phyloP scores from a whole-genome alignment of 2,329 filamentous ascomycete genomes.

The Fusarium nanum region DNA sequence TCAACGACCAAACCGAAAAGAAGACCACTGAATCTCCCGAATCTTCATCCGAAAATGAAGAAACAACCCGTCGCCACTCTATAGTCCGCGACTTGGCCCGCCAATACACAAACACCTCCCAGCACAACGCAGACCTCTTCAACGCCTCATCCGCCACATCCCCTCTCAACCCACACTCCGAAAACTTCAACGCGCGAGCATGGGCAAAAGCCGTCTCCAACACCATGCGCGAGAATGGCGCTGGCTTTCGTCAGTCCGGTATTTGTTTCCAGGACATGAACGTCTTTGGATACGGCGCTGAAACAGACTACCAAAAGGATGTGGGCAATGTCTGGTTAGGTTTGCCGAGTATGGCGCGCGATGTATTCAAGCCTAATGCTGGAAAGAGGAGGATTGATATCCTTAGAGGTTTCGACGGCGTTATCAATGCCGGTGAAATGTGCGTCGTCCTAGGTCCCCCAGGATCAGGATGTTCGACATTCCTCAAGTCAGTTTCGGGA shows the following conservation, averaged over 20 bases:
- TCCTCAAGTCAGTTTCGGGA: constrained; percentile 67
- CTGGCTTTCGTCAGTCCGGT: constrained; percentile 46
- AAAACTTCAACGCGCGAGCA: constrained; percentile 62
- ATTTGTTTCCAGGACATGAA: constrained; percentile 60
- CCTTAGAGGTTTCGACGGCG: constrained; percentile 70
- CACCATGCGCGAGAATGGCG: constrained; percentile 42
- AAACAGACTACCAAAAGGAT: constrained; percentile 61
- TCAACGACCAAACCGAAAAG: constrained; percentile 12
- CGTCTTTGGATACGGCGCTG: constrained; percentile 58
- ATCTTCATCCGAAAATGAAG: constrained; percentile 28
- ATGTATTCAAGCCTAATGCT: background rate
- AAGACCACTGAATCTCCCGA: background rate
- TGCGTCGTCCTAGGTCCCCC: constrained; percentile 76
- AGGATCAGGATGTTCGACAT: constrained; percentile 71
- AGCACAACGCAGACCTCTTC: constrained; percentile 31
- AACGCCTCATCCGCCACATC: constrained; percentile 48
- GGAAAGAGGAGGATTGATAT: constrained; percentile 55
- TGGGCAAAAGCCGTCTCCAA: constrained; percentile 49
- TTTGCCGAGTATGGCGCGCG: constrained; percentile 25
- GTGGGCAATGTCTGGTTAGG: constrained; percentile 52
- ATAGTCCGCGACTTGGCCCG: constrained; percentile 39
- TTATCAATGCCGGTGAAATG: constrained; percentile 76
- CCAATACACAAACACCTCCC: constrained; percentile 30
- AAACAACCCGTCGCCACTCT: constrained; percentile 36
- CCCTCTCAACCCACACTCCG: constrained; percentile 61